Conservation (phyloP, 2,329 filamentous ascomycete species). For the Stachybotrys elegans region DNA sequence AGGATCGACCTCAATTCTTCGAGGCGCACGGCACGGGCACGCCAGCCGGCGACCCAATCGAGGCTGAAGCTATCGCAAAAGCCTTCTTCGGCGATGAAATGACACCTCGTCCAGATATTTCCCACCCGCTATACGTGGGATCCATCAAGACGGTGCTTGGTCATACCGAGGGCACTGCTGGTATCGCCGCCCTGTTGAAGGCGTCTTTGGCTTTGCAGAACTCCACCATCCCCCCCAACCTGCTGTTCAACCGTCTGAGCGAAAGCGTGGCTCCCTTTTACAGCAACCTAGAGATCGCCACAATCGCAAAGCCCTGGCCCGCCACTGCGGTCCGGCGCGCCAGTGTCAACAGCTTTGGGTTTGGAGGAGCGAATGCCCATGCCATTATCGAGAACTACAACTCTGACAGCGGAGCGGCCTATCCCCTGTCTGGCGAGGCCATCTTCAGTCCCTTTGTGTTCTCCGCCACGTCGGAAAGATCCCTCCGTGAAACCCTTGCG, state of each 20-base stretch:
- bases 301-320: background rate
- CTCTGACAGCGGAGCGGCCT: conserved; percentile 16
- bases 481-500: background rate
- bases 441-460: background rate
- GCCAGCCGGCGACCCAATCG: conserved; percentile 50
- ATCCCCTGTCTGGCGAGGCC: conserved; percentile 1
- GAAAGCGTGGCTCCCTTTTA: background rate
- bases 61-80: conserved; percentile 39
- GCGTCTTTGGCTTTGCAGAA: background rate
- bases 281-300: background rate
- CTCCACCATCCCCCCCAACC: background rate
- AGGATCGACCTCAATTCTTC: conserved; percentile 18
- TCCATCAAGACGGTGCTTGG: conserved; percentile 36
- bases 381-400: conserved; percentile 31
- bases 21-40: conserved; percentile 56
- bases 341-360: conserved; percentile 30
- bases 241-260: background rate
- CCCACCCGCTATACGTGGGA: conserved; percentile 38
- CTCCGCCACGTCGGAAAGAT: background rate
- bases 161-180: conserved; percentile 13
- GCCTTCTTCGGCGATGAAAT: conserved; percentile 27
- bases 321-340: background rate
- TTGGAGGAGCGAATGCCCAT: conserved; percentile 38
- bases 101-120: conserved; percentile 20
- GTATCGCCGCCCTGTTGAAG: background rate